Evolutionary conservation across 805 yeast species (phyloP).

Genomic region (Nematodospora valgi): DNA sequence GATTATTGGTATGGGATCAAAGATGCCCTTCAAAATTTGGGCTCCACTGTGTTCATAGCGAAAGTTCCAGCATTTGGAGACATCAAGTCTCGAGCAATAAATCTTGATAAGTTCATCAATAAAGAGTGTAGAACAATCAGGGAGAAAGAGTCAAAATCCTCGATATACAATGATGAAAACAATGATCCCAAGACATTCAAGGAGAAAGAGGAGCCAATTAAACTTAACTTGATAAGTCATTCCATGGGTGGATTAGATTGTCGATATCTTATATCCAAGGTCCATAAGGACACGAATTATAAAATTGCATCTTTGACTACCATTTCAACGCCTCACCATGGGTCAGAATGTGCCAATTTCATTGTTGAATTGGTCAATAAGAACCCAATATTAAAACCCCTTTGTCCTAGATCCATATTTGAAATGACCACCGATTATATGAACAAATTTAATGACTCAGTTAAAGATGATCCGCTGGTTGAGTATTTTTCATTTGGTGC

Average conservation of each 20-base stretch:
- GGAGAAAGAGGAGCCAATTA: slow-evolving; percentile 28
- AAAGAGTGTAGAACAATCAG: slow-evolving; percentile 20
- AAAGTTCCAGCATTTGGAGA: slow-evolving; percentile 81
- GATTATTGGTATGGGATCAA: slow-evolving; percentile 85
- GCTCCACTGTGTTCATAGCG: slow-evolving; percentile 68
- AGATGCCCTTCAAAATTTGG: slow-evolving; percentile 54
- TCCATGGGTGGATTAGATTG: slow-evolving; percentile 95
- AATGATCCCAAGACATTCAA: slow-evolving; percentile 3
- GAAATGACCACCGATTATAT: slow-evolving; percentile 62
- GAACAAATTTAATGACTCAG: slow-evolving; percentile 49
- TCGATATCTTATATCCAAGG: slow-evolving; percentile 63
- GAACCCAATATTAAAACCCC: slow-evolving; percentile 12
- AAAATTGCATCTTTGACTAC: slow-evolving; percentile 77
- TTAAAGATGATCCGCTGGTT: slow-evolving; percentile 58
- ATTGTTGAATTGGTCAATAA: slow-evolving; percentile 36
- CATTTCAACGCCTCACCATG: slow-evolving; percentile 83
- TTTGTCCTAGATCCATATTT: slow-evolving; percentile 41
- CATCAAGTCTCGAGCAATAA: slow-evolving; percentile 63
- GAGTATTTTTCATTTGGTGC: slow-evolving; percentile 85
- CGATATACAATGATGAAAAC: slow-evolving; percentile 2
- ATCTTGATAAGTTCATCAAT: slow-evolving; percentile 50
- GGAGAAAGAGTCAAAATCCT: slow-evolving; percentile 6
- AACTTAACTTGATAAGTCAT: slow-evolving; percentile 77
- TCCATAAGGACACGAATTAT: slow-evolving; percentile 38
- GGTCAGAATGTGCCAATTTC: slow-evolving; percentile 79